Evolutionary conservation across 371 early-diverging fungal species (phyloP).

Genomic region (Mortierella sp.): DNA sequence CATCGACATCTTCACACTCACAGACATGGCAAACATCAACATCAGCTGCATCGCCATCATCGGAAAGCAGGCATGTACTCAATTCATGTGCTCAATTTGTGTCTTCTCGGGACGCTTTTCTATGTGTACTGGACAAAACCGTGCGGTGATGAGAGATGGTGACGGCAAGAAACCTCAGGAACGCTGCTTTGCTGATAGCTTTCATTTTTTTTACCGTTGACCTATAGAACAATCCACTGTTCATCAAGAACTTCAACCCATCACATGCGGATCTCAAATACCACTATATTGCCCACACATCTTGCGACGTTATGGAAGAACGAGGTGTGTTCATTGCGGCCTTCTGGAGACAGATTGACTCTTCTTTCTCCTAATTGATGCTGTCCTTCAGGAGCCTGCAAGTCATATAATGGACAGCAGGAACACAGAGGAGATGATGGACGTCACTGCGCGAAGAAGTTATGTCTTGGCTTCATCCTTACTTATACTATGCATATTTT

Average conservation of each 20-base stretch:
- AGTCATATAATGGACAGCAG: background rate
- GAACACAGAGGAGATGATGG: background rate
- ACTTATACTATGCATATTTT: background rate
- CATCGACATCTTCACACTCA: background rate
- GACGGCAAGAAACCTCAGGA: background rate
- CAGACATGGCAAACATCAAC: conserved; percentile 65
- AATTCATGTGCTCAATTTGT: background rate
- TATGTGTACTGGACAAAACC: background rate
- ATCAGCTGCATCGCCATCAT: conserved; percentile 85
- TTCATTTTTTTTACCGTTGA: background rate
- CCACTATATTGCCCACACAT: conserved; percentile 91
- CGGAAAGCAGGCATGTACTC: conserved; percentile 66
- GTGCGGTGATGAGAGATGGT: background rate
- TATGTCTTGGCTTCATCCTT: background rate
- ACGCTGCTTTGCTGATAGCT: background rate
- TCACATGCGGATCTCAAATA: conserved; percentile 87
- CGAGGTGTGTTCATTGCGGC: conserved; percentile 63
- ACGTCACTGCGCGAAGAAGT: background rate
- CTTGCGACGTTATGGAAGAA: conserved; percentile 92
- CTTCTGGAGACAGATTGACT: background rate
- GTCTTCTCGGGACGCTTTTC: background rate
- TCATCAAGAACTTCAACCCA: conserved; percentile 81
- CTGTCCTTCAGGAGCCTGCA: background rate
- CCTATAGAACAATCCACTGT: conserved; percentile 86
- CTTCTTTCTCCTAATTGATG: background rate